Base-by-base conservation (phyloP, 2,329 filamentous ascomycete genomes). In the Alternaria dauci region DNA sequence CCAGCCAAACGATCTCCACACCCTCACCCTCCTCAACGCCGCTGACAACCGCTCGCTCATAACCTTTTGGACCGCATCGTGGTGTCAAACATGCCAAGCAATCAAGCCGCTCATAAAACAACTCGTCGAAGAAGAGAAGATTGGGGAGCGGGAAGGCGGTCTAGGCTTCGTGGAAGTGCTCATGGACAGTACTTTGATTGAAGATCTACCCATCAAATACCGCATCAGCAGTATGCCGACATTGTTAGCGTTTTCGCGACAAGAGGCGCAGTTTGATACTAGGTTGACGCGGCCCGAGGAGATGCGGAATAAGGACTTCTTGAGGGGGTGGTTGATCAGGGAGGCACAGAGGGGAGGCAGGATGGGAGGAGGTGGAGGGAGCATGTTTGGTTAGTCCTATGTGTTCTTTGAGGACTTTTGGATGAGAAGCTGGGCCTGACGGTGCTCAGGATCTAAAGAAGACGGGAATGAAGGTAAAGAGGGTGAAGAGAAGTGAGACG, bases 31-130 rank as follows among this genome's bases (percentile, higher is more conserved):
- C 48, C 78, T 83, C 61, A 82, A 81, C 16, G 79, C 82, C 9
- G 80, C 78, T 64, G 78, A 73, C 12, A 78, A 81, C 42, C 73
- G 76, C 8, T 77, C 82, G 0, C 70, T 85, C 0, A 78, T 85
- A 44, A 85, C 83, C 0, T 71, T 85, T 11, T 85, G 83, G 83
- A 82, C 78, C 41, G 81, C 83, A 2, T 79, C 79, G 4, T 85
- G 81, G 80, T 82, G 81, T 61, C 69, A 75, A 1, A 80, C 79
- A 5, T 84, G 82, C 69, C 77, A 79, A 25, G 68, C 72, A 9
- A 73, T 84, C 5, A 76, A 78, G 9, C 81, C 82, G 1, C 61
- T 84, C 5, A 52, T 85, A 9, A 71, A 70, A n/a, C 63, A 72
- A 3, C 66, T 85, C 34, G 76, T 85, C 28, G 76, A 81, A 52